Base-by-base conservation (phyloP, 306 rosid species). In the Echinosophora koreensis region DNA sequence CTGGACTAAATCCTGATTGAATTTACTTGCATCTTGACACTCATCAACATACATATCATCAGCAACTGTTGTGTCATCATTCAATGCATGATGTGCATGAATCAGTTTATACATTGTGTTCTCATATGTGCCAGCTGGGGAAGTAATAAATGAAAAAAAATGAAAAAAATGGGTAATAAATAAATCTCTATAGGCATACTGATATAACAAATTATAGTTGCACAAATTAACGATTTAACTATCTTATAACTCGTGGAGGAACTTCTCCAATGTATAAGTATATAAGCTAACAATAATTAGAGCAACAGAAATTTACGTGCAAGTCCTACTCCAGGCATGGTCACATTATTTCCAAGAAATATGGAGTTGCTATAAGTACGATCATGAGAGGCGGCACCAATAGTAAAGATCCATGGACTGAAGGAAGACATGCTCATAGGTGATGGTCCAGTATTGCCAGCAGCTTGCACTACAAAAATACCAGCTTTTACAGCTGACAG, bases 381-480 rank as follows among this genome's bases (percentile, higher is more conserved):
- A 66, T 96, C 98, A 56, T 96, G 99, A 75, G 98, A 80, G 52
- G 97, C 82, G 14, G 99, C 97, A 32, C 99, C 99, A 50, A 92
- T 88, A 18, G 99, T 87, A 84, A 82, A 89, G 49, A 96, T 96
- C 99, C 99, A 96, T 2, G 99, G 99, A 82, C 99, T 96, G 80
- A 92, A 96, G 71, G 99, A 96, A 56, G 92, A 88, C 94, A 96
- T 86, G 87, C 98, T 96, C 88, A 86, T 88, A 15, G 99, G 93
- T 22, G 98, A 86, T 7, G 99, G 98, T 71, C 99, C 99, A 30
- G 98, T 96, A 80, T 96, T 96, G 14, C 99, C 99, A 17, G 99
- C 98, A 66, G 99, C 99, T 91, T 96, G 99, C 86, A 92, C 99
- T n/a, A 91, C 98, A 71, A 96, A 96, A 56, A 92, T 89, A 69